These are phyloP conservation scores for Cyamopsis tetragonoloba DNA, from an alignment of 306 rosid genomes.

Conservation along the genomic window DNA sequence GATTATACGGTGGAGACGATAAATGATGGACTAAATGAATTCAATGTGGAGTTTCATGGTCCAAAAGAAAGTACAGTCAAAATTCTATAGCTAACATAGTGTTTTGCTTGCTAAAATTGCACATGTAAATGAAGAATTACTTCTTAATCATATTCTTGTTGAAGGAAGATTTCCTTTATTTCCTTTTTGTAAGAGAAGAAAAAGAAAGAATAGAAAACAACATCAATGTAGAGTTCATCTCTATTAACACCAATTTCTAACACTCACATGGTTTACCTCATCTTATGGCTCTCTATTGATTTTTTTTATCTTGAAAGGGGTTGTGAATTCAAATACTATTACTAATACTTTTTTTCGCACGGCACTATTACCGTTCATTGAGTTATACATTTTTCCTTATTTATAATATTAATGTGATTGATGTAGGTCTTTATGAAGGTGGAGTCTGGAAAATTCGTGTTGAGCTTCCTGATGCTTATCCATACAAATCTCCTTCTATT, in stretches of 20 bases:
- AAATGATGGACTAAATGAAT: conserved; percentile 90
- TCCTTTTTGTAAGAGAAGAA: neutral
- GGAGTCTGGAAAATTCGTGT: conserved; percentile 97
- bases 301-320: conserved; percentile 11
- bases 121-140: conserved; percentile 4
- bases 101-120: conserved; percentile 13
- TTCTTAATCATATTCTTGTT: neutral
- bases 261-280: neutral
- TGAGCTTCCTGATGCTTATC: conserved; percentile 97
- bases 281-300: neutral
- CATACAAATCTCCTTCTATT: conserved; percentile 93
- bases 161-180: neutral
- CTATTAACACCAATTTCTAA: neutral
- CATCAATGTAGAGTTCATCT: neutral
- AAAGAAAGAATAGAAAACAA: neutral
- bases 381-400: conserved; percentile 18
- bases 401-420: conserved; percentile 21
- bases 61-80: conserved; percentile 86
- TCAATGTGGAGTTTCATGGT: conserved; percentile 95
- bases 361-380: neutral
- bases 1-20: conserved; percentile 95
- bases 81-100: conserved; percentile 19
- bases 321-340: neutral
- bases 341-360: no score
- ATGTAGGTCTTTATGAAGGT: conserved; percentile 90